Evolutionary conservation across 2,329 filamentous ascomycete genomes (phyloP).

Genomic region (Botrytis tulipae): DNA sequence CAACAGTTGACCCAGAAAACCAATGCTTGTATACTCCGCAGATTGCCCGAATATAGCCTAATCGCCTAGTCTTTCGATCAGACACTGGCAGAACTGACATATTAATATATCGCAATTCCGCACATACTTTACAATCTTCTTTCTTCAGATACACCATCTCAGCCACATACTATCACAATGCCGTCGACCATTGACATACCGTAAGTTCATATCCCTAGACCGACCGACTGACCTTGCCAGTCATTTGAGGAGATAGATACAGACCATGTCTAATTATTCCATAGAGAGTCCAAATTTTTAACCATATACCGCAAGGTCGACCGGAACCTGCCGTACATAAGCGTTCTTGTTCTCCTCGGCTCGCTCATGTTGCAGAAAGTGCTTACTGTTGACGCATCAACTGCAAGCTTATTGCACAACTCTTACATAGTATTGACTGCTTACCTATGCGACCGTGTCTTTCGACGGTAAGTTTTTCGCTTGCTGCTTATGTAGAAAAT

Average conservation of each 20-base stretch:
- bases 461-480: neutral
- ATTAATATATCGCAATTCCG: neutral
- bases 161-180: neutral
- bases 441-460: neutral
- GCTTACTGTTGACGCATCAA: accelerated
- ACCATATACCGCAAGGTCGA: neutral
- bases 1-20: neutral
- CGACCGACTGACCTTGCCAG: neutral
- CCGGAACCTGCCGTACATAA: neutral
- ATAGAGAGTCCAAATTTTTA: neutral
- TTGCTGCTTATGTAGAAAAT: neutral
- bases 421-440: neutral
- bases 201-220: neutral
- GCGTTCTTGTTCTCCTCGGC: neutral
- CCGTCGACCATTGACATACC: neutral
- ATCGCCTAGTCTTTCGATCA: neutral
- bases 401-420: neutral
- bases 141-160: neutral
- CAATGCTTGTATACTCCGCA: neutral
- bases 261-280: neutral
- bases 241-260: neutral
- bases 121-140: neutral
- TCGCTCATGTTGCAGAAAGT: neutral
- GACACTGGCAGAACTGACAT: neutral
- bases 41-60: neutral